Evolutionary conservation across 805 yeast species (phyloP), one percentile per base, ranked within the genome.

Genomic region (Nakazawaea ernobii): DNA sequence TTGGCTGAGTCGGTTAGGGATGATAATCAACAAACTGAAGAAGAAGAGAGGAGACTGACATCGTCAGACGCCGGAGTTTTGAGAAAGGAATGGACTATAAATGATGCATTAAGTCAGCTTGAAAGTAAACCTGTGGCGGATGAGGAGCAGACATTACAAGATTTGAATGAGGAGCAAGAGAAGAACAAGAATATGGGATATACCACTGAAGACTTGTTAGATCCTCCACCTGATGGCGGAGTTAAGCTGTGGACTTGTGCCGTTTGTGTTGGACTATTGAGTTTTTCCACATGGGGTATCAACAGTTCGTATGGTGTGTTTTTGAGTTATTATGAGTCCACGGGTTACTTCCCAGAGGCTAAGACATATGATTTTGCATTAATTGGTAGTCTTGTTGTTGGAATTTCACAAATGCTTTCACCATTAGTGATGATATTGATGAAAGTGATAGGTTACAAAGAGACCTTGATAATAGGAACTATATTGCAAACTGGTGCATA

Each of bases 231-330:
- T 7, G 85, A 77, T 55, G 72, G 71, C 57, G 79, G 80, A 20
- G 86, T 87, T 0, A 80, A 80, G 53, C 83, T 82, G 3, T 82
- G 87, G 86, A 74, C 78, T 0, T 66, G 75, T 10, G 71, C 75
- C 10, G 49, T 71, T 28, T 70, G 77, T 33, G 68, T 73, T 0
- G 65, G 72, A 39, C 47, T 73, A 17, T 59, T 75, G 9, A 72
- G 75, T 59, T 73, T 79, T 49, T 62, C 74, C 26, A 75, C 86
- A 0, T 84, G 89, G 88, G 90, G 90, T 6, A 71, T 80, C 54
- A 79, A 79, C 48, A 63, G 72, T 9, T 78, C 79, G 10, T 83
- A 73, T 58, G 86, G 85, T 48, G 75, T 83, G 1, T 80, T 75
- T 53, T 64, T 83, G 39, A 68, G 81, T 1, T 72, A 65, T 51